Base-by-base conservation (phyloP, 176 grass and related monocot species). In the Pontederia crassipes region DNA sequence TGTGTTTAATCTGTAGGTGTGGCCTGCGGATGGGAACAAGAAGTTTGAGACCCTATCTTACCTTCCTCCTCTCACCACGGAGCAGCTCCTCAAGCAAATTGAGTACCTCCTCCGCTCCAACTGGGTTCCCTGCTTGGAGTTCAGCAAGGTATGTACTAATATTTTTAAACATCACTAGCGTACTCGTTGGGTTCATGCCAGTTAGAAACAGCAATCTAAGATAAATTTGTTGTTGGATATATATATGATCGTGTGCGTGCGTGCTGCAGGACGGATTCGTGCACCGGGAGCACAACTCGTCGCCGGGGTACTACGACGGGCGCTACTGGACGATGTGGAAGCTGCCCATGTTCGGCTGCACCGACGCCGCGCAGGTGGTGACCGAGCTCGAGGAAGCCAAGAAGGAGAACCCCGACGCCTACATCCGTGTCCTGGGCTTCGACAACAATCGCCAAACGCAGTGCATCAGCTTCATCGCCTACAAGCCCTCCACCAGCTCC, bases 341-440 rank as follows among this genome's bases (percentile, higher is more conserved):
- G 62, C 47, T 65, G 10, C 46, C 62, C 62, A 28, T 27, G 62
- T 65, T 65, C 59, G 59, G 59, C 29, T 61, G 59, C 59, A 61
- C 28, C 9, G 59, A 61, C 59, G 59, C 28, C 13, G 59, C 9
- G 28, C 59, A 61, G 59, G 59, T 65, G 12, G 63, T 20, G 48
- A 66, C 28, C 46, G 63, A 66, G 48, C 5, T 66, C 12, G 18
- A 52, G 48, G 63, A 52, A 24, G 49, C 48, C 48, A 66, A 52
- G 48, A 24, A 24, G 20, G 10, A 62, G 59, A 47, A 52, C 47
- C 63, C 12, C 11, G 28, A 14, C 8, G 47, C 18, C 63, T 52
- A 24, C 61, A 49, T 64, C 46, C 61, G 61, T 11, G 49, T 64
- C n/a, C 47, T 64, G 16, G 59, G 59, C 46, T 64, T 64, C 61